phyloP scores from a whole-genome alignment of 192 early-diverging fungal genomes.

The Umbelopsis ramanniana region DNA sequence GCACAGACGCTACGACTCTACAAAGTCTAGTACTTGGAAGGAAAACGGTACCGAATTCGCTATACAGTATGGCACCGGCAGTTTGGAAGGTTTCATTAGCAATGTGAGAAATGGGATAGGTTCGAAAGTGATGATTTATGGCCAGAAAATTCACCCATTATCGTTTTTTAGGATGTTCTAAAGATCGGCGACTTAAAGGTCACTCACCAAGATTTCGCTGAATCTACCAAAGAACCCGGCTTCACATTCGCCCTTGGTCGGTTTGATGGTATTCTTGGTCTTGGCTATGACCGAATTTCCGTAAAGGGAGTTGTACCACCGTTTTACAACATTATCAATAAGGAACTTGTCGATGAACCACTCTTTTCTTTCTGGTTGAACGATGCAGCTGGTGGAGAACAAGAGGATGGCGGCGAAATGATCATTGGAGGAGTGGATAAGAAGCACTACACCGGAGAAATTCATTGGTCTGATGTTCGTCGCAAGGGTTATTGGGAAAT shows the following conservation, averaged over 20 bases:
- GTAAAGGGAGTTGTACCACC: constrained; percentile 91
- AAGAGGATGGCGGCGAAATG: constrained; percentile 76
- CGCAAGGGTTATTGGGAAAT: constrained; percentile 99
- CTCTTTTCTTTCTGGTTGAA: constrained; percentile 91
- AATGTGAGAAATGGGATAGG: constrained; percentile 46
- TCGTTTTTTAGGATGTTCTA: constrained; percentile 63
- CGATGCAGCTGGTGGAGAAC: constrained; percentile 64
- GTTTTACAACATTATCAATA: constrained; percentile 91
- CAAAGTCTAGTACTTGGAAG: constrained; percentile 76
- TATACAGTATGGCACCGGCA: constrained; percentile 92
- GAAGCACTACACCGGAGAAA: constrained; percentile 71
- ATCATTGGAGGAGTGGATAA: constrained; percentile 86
- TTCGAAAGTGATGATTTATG: background rate
- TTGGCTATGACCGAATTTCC: constrained; percentile 89
- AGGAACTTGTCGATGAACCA: constrained; percentile 77
- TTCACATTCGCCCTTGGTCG: constrained; percentile 91
- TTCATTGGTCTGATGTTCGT: constrained; percentile 83
- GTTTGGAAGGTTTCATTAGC: constrained; percentile 94
- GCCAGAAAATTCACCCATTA: background rate
- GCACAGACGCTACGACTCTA: constrained; percentile 86
- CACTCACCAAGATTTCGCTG: constrained; percentile 86
- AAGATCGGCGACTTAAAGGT: constrained; percentile 75
- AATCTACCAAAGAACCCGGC: constrained; percentile 95
- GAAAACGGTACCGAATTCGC: constrained; percentile 95
- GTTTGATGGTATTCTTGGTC: constrained; percentile 98